phyloP scores from a whole-genome alignment of 257 asterid genomes.

The Solanum habrochaites region DNA sequence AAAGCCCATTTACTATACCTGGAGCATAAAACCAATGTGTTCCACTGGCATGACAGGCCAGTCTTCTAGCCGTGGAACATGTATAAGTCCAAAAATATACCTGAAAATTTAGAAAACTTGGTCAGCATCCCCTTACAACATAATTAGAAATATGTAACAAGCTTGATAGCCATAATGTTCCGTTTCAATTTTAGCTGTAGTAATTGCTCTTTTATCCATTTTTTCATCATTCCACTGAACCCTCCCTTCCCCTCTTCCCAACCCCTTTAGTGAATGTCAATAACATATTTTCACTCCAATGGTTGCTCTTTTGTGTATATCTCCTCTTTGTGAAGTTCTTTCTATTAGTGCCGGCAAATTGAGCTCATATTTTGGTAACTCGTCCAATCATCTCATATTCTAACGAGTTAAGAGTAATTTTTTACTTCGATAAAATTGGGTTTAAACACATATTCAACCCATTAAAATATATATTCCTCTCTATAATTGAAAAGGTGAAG shows the following conservation, averaged over 20 bases:
- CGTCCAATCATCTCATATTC: too few relatives aligned
- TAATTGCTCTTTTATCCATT: not conserved
- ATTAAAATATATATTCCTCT: too few relatives aligned
- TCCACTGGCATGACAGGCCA: conserved; percentile 43
- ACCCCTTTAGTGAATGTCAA: not conserved
- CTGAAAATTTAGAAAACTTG: not conserved
- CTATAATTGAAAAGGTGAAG: too few relatives aligned
- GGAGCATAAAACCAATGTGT: conserved; percentile 28
- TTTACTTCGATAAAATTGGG: too few relatives aligned
- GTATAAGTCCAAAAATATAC: conserved; percentile 27
- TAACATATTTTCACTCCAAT: not conserved
- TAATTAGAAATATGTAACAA: not conserved
- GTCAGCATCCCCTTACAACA: not conserved
- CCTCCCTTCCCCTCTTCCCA: not conserved
- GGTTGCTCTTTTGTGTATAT: not conserved
- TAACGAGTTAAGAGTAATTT: too few relatives aligned
- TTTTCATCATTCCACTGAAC: not conserved
- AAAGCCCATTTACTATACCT: conserved; percentile 4
- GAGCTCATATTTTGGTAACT: too few relatives aligned
- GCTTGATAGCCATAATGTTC: not conserved
- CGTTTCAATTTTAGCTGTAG: not conserved
- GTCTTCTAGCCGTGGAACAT: conserved; percentile 31
- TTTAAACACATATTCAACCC: too few relatives aligned
- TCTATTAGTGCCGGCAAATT: not conserved
- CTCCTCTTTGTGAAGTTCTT: not conserved